phyloP scores from a whole-genome alignment of 805 yeast genomes.

The Starmerella kuoi region DNA sequence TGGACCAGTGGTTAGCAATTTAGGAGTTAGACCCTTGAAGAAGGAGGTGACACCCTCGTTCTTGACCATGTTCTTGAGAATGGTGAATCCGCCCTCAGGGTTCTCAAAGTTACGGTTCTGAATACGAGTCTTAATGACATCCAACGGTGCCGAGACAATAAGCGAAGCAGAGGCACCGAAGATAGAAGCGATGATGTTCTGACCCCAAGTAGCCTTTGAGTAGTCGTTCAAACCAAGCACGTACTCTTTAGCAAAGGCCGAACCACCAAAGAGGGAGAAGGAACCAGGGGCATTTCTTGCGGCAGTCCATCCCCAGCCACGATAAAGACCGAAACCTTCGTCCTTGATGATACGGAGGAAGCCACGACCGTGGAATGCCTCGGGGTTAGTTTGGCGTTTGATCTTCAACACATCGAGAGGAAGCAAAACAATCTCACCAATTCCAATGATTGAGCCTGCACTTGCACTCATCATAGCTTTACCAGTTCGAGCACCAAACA shows the following conservation, averaged over 20 bases:
- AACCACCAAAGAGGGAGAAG: constrained; percentile 94
- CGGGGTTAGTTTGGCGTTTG: constrained; percentile 99
- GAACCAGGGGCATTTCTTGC: constrained; percentile 99
- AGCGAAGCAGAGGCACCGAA: constrained; percentile 94
- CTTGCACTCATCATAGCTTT: constrained; percentile 95
- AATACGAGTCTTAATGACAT: constrained; percentile 94
- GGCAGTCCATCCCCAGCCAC: constrained; percentile 99
- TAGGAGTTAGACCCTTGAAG: constrained; percentile 95
- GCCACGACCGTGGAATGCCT: constrained; percentile 97
- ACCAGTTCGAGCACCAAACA: constrained; percentile 88
- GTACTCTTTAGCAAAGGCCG: constrained; percentile 96
- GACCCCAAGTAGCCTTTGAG: constrained; percentile 83
- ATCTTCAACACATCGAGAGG: constrained; percentile 95
- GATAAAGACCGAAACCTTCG: constrained; percentile 85
- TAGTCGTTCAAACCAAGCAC: constrained; percentile 77
- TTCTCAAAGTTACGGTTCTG: constrained; percentile 93
- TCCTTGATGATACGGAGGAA: constrained; percentile 72
- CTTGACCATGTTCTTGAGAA: constrained; percentile 81
- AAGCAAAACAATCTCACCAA: constrained; percentile 83
- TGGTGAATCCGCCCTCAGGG: constrained; percentile 87
- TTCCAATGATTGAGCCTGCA: constrained; percentile 94
- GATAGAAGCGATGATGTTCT: constrained; percentile 88
- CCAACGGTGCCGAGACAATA: constrained; percentile 94
- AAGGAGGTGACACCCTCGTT: constrained; percentile 84
- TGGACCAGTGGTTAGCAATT: constrained; percentile 94